Percentiles rank a stretch among this genome's conserved stretches.
phyloP scores from a whole-genome alignment of 176 grass and related monocot species.

The Carex littledalei region DNA sequence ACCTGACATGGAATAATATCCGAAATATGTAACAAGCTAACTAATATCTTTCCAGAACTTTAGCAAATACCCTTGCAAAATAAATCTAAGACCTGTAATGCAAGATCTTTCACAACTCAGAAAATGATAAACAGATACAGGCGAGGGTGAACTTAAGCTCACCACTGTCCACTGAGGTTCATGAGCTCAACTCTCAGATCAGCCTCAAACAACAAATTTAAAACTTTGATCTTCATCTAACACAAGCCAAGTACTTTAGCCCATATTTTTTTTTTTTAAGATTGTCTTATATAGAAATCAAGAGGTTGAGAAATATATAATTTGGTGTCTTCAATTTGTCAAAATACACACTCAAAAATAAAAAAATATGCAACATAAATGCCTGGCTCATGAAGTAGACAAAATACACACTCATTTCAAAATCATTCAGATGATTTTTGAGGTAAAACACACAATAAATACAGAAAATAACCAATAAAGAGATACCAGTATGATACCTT shows the following conservation, averaged over 20 bases:
- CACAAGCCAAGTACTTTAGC: background rate
- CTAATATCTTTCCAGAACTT: background rate
- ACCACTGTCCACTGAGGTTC: background rate
- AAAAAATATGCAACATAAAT: background rate
- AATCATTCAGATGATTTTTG: background rate
- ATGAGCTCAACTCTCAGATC: background rate
- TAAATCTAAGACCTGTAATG: background rate
- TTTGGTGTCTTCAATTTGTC: background rate
- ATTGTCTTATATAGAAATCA: background rate
- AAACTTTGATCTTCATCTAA: background rate
- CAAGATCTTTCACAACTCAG: background rate
- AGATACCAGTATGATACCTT: conserved; percentile 50
- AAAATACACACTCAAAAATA: background rate
- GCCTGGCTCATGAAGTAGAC: background rate
- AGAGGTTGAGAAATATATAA: background rate
- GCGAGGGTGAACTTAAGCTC: background rate
- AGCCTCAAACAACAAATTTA: background rate
- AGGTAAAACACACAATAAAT: background rate
- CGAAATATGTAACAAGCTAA: background rate
- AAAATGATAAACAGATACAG: background rate
- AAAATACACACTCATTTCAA: background rate
- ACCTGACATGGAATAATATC: conserved; percentile 38
- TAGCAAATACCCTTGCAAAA: background rate
- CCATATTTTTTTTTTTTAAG: background rate
- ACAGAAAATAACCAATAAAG: conserved; percentile 20